Base-by-base conservation (phyloP, 139 green algal species). In the Marvania coccoides region DNA sequence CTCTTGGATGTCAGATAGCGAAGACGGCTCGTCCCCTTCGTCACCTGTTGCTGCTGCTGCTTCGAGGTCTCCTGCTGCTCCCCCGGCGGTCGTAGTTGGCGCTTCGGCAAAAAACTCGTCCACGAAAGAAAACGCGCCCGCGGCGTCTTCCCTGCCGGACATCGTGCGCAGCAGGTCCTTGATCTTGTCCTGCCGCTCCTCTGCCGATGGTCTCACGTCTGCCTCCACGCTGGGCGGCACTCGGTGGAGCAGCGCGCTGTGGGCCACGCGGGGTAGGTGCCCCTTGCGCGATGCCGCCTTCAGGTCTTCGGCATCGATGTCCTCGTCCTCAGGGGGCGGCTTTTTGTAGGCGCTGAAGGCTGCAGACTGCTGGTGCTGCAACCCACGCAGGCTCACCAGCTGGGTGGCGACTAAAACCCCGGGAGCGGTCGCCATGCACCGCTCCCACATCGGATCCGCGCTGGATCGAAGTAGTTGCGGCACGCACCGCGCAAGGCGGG, bases 111-210 rank as follows among this genome's bases (percentile, higher is more conserved):
- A 59, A 5, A 59, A 73, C 58, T 53, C 48, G 2, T 55, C 26
- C 3, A 74, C 59, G 56, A 74, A 74, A 6, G 26, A 4, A 6
- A 33, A 33, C 24, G 67, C 67, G 12, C 39, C 58, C 30, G 9
- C 13, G 10, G 12, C 36, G 7, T 31, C n/a, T 31, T 29, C 7
- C 6, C 7, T 13, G 58, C 29, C 31, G 24, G 8, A 6, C 26
- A 23, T 7, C 7, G 5, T 51, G 7, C 14, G 58, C 24, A 65
- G 26, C 40, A 65, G 40, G 23, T 65, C 29, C 23, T 14, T 4
- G 14, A 56, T 28, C 14, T 46, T 24, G 8, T 28, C 39, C 34
- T 59, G n/a, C 9, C 61, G 38, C 40, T 65, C 39, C 56, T 63
- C 10, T 56, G 58, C 13, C 26, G 13, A 7, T 33, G 58, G 24